Evolutionary conservation across 805 yeast genomes (phyloP), one percentile per base, ranked within the genome.

Genomic region (Candida hispaniensis): DNA sequence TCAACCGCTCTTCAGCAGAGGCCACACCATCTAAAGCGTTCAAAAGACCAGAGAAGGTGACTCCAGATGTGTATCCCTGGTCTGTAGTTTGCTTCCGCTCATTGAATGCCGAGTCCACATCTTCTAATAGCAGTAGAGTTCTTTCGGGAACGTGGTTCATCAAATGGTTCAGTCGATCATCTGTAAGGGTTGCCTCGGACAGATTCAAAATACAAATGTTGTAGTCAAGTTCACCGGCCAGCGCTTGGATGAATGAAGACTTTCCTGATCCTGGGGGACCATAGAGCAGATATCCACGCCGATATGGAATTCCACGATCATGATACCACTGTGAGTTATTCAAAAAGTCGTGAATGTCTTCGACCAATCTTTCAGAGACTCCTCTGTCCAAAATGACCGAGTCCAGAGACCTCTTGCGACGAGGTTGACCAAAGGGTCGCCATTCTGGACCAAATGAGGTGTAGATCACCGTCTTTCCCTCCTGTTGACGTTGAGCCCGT

Each of bases 201-300:
- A 91, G 64, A 49, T 91, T 91, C 56, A 91, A 63, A 22, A 91
- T 79, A 55, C 97, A 93, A 47, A 91, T 91, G 55, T 86, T 86
- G 56, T 91, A 91, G 57, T 91, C 96, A 48, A 91, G 64, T 44
- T 85, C 93, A 22, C 97, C 98, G 0, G 98, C 98, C 34, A 91
- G 61, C 0, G 98, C 96, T 55, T 88, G 97, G 38, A 91, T 88
- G 45, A 83, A 83, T 50, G 94, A 79, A 2, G 97, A 85, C 53
- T 91, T 91, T 40, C 98, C 98, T 45, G 88, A 75, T 1, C 98
- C 98, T 2, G 98, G 98, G 0, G 98, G 98, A 0, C 98, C 98
- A 56, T 81, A 88, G 17, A 91, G 61, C 33, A 91, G 63, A 50
- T 91, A 91, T 0, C 98, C 98, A 48, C 98, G 67, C 55, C 98